Conservation (phyloP, 140 eudicot species). For the Anethum foeniculum region DNA sequence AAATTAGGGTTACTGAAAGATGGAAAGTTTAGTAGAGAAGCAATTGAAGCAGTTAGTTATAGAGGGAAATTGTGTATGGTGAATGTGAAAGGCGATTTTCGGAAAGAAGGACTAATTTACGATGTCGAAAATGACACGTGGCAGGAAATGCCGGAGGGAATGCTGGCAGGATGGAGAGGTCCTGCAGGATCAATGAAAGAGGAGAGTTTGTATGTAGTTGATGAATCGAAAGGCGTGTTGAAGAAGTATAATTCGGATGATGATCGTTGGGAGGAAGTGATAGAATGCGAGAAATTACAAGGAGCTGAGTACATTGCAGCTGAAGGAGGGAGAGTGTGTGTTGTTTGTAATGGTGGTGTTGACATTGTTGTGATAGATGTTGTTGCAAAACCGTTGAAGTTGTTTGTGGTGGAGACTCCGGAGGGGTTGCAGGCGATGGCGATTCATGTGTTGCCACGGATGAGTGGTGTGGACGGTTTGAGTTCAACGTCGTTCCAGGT, state of each 20-base stretch:
- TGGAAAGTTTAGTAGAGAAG: slow-evolving; percentile 57
- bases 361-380: slow-evolving; percentile 77
- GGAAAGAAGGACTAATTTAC: slow-evolving; percentile 68
- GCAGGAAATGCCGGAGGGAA: slow-evolving; percentile 68
- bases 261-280: slow-evolving; percentile 48
- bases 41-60: slow-evolving; percentile 63
- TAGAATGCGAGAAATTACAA: slow-evolving; percentile 32
- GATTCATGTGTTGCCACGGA: slow-evolving; percentile 59
- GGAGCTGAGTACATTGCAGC: slow-evolving; percentile 57
- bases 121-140: slow-evolving; percentile 36
- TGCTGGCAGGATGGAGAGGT: slow-evolving; percentile 80
- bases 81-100: slow-evolving; percentile 58
- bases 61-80: slow-evolving; percentile 62
- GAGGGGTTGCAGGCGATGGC: slow-evolving; percentile 32
- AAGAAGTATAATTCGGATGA: slow-evolving; percentile 33
- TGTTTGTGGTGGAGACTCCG: slow-evolving; percentile 57
- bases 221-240: slow-evolving; percentile 54
- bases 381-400: slow-evolving; percentile 24
- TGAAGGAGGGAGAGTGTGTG: slow-evolving; percentile 70
- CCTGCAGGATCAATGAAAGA: slow-evolving; percentile 78
- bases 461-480: too few relatives aligned
- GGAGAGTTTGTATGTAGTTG: slow-evolving; percentile 43
- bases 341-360: slow-evolving; percentile 36
- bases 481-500: too few relatives aligned
- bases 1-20: slow-evolving; percentile 36